Evolutionary conservation across 805 yeast genomes (phyloP), one percentile per base, ranked within the genome.

Genomic region (Cyberlindnera bimundalis): DNA sequence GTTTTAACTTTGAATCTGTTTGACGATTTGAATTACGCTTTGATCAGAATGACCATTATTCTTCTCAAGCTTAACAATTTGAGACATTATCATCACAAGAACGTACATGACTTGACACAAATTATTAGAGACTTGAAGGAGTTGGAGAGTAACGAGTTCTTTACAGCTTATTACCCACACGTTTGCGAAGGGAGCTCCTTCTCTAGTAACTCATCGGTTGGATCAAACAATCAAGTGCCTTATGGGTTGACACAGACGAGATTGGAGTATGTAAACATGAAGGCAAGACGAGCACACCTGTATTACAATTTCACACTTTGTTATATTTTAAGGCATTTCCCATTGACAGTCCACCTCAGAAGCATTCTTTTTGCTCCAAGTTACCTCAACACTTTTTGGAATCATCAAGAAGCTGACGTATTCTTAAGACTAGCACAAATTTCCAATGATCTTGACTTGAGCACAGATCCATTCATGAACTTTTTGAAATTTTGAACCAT

Each of bases 1-100:
- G 45, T 50, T 15, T 19, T 46, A 9, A 40, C 45, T 10, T 18
- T 52, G 36, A 53, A 50, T 31, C 33, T 53, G 19, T 48, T 48
- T 37, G 52, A 55, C 29, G 56, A 51, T 28, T 34, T 50, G 33
- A 53, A 47, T 36, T 55, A 51, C 37, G 43, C 45, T 33, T 18
- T 51, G 19, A 41, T 51, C 18, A 33, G 38, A 32, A 41, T 50
- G 3, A 29, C 47, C 10, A 45, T 36, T 11, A 45, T 46, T 7
- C 14, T 54, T 23, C 26, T 52, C 26, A 47, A 40, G 24, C 37
- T 54, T 33, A 54, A 53, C 42, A 44, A 45, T 18, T 27, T 51
- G 8, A 35, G 40, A 11, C 47, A 52, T 26, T 37, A 43, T 12
- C 32, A 29, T 11, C 28, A 24, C 13, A 24, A 33, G 17, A 27